Conservation (phyloP, 78 protist species). For the Anaeramoeba ignava region DNA sequence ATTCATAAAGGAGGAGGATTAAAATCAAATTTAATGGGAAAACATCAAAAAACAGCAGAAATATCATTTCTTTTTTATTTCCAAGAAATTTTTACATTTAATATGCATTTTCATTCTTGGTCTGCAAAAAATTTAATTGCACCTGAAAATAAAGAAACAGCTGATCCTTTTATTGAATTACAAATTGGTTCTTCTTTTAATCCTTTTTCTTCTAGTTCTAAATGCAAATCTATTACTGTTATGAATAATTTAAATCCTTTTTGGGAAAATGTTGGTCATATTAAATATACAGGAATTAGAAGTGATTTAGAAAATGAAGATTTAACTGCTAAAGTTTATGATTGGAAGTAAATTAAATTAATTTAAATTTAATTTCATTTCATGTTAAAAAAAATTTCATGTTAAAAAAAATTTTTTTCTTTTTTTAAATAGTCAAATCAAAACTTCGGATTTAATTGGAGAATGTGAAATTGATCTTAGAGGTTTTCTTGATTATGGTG, state of each 20-base stretch:
- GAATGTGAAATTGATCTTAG: not conserved
- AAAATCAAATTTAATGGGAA: too few relatives aligned
- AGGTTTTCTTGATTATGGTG: not conserved
- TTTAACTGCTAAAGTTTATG: not conserved
- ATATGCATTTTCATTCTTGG: constrained; percentile 1
- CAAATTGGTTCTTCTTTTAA: not conserved
- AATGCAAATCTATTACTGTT: not conserved
- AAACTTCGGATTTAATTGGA: too few relatives aligned
- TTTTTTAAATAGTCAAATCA: too few relatives aligned
- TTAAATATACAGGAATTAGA: constrained; percentile 8
- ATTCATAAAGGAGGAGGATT: too few relatives aligned
- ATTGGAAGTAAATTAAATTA: not conserved
- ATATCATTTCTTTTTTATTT: constrained; percentile 3
- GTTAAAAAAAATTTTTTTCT: too few relatives aligned
- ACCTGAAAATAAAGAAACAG: not conserved
- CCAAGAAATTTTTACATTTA: constrained; percentile 10
- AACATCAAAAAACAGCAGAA: constrained; percentile 3
- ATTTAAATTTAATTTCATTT: too few relatives aligned
- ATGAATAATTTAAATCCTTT: not conserved
- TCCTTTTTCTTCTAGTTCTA: not conserved
- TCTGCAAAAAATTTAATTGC: not conserved
- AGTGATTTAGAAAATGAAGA: constrained; percentile 21
- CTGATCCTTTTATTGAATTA: constrained; percentile 17
- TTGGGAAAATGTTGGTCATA: constrained; percentile 8
- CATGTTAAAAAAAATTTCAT: too few relatives aligned